Conservation (phyloP, 2,329 filamentous ascomycete genomes). For the Eurotiales sp. region DNA sequence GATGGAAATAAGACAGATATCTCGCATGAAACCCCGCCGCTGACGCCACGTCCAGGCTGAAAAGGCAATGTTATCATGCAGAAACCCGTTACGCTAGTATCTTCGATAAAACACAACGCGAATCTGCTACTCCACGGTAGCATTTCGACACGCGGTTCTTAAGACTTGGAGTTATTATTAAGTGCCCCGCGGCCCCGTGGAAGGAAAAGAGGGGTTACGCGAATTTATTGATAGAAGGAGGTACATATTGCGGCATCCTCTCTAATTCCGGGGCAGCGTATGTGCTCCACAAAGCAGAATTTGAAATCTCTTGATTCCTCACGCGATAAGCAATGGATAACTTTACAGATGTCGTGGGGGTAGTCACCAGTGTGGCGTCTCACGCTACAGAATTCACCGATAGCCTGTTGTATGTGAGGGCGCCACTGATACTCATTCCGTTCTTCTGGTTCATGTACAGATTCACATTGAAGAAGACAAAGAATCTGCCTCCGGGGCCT, state of each 20-base stretch:
- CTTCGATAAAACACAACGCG: not conserved
- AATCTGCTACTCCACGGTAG: not conserved
- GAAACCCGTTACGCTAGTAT: not conserved
- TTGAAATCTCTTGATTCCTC: not conserved
- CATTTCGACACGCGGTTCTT: too few species aligned
- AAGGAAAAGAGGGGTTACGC: not conserved
- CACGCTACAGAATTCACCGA: not conserved
- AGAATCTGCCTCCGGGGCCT: not conserved
- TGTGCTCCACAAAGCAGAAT: not conserved
- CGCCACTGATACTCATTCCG: not conserved
- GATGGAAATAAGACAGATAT: not conserved
- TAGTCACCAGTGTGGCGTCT: not conserved
- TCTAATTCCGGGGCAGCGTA: not conserved
- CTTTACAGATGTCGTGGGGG: not conserved
- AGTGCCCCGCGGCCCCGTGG: not conserved
- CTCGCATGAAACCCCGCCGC: too few species aligned
- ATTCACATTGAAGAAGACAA: not conserved
- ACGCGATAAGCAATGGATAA: not conserved
- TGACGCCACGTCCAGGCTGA: too few species aligned
- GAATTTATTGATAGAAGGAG: not conserved
- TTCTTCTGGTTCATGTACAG: not conserved
- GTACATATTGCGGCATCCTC: not conserved
- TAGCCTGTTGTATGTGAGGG: not conserved
- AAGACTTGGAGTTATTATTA: not conserved
- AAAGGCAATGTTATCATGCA: not conserved